These are phyloP conservation scores for Blastobotrys petasosporus DNA, from an alignment of 1,139 yeast genomes.

Conservation along the genomic window DNA sequence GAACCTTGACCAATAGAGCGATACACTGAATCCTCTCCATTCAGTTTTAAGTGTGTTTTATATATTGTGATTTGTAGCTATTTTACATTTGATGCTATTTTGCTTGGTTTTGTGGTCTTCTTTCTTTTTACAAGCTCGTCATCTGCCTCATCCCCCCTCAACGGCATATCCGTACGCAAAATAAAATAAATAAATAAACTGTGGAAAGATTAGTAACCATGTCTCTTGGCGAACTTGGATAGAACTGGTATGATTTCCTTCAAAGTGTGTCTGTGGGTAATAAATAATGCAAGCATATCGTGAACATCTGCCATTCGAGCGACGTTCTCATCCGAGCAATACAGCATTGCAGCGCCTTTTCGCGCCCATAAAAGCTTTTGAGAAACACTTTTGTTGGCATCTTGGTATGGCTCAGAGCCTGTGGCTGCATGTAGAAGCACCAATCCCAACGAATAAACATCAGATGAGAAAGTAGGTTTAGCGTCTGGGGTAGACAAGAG, in stretches of 20 bases:
- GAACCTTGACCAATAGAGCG: no score
- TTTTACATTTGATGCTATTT: not conserved
- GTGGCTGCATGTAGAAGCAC: constrained; percentile 22
- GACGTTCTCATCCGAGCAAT: constrained; percentile 19
- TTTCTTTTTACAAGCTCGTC: not conserved
- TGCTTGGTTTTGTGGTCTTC: not conserved
- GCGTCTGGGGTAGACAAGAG: constrained; percentile 12
- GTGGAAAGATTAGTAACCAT: not conserved
- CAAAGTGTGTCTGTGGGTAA: constrained; percentile 13
- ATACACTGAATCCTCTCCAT: no score
- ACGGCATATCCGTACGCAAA: no score
- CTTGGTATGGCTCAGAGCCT: constrained; percentile 23
- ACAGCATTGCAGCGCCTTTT: constrained; percentile 19
- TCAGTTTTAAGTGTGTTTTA: no score
- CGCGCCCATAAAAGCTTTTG: constrained; percentile 26
- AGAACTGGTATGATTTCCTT: constrained; percentile 4
- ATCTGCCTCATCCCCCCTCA: no score
- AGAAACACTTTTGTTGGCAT: constrained; percentile 20
- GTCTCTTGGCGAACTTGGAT: not conserved
- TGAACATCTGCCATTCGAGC: constrained; percentile 14
- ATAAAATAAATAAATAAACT: no score
- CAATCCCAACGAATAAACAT: constrained; percentile 22
- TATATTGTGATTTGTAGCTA: not conserved
- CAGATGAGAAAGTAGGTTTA: constrained; percentile 19
- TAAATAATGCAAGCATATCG: constrained; percentile 14